Evolutionary conservation across 1,139 yeast species (phyloP), one percentile per base, ranked within the genome.

Genomic region (Barnettozyma hawaiiensis): DNA sequence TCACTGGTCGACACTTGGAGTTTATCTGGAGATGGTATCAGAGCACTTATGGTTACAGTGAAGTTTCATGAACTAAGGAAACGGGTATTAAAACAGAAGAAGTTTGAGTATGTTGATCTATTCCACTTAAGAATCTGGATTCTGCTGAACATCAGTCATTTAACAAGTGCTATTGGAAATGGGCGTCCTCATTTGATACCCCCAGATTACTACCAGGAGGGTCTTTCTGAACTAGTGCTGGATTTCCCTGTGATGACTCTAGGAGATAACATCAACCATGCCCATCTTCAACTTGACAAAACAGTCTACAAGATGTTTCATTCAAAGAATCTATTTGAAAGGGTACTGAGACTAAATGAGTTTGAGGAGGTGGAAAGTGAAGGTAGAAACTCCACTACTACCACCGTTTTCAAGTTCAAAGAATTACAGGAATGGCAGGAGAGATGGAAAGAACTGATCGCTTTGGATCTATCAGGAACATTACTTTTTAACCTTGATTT

Each of bases 111-210:
- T 4, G 62, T 58, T 34, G 78, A 75, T 48, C 46, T 75, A 35
- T 76, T 70, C 54, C 75, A 74, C 49, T 51, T 75, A 44, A 58
- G 81, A 43, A 70, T 76, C 26, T 66, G 74, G 60, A 75, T 73
- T 45, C 63, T 75, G 2, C 51, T 75, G 44, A 67, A 75, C 27
- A 67, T 74, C 12, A 66, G 74, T 42, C 75, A 74, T 57, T 54
- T 74, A 28, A 76, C 71, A 41, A 65, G 66, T 47, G 66, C 77
- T 1, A 63, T 75, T 24, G 75, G 76, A 0, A 61, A 64, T 39
- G 76, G 77, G 4, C 58, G 69, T 35, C 71, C 71, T 14, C 59
- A 63, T 12, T 51, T 64, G 54, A 60, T 70, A 5, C 62, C 69
- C 0, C 44, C 48, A 7, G 67, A 66, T 29, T 67, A 62, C 45